Conservation (phyloP, 768 basidiomycete species). For the Strobilomyces confusus region DNA sequence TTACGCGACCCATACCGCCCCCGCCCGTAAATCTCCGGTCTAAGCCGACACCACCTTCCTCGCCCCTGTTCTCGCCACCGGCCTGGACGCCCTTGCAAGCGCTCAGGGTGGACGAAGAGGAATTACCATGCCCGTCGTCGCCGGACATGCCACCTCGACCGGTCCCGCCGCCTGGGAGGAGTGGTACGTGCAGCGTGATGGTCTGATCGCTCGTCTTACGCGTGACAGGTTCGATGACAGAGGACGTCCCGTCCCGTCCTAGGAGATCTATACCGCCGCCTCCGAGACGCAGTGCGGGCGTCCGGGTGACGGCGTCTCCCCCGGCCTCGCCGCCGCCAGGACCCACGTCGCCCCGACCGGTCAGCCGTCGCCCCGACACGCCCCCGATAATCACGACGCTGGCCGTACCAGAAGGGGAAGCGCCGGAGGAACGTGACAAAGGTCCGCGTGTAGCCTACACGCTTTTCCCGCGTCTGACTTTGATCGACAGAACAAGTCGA, state of each 20-base stretch:
- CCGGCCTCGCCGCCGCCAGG: slow-evolving; percentile 20
- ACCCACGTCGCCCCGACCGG: slow-evolving; percentile 16
- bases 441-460: background rate
- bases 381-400: slow-evolving; percentile 26
- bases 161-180: slow-evolving; percentile 29
- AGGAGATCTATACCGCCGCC: slow-evolving; percentile 23
- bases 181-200: slow-evolving; percentile 15
- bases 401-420: slow-evolving; percentile 5
- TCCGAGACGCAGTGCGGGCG: slow-evolving; percentile 22
- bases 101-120: slow-evolving; percentile 20
- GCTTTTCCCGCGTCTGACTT: background rate
- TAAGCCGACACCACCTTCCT: slow-evolving; percentile 15
- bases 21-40: slow-evolving; percentile 30
- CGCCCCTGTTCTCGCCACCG: slow-evolving; percentile 17
- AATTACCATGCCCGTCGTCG: slow-evolving; percentile 25
- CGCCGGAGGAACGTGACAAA: slow-evolving; percentile 1
- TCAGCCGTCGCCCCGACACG: slow-evolving; percentile 12
- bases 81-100: slow-evolving; percentile 7
- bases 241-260: slow-evolving; percentile 8
- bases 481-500: slow-evolving; percentile 1
- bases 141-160: slow-evolving; percentile 30
- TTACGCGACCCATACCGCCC: slow-evolving; percentile 28
- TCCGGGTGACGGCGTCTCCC: slow-evolving; percentile 5
- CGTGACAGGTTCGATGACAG: slow-evolving; percentile 11
- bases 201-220: slow-evolving; percentile 1